phyloP scores from a whole-genome alignment of 2,329 filamentous ascomycete species.

The Conoideocrella luteorostrata region DNA sequence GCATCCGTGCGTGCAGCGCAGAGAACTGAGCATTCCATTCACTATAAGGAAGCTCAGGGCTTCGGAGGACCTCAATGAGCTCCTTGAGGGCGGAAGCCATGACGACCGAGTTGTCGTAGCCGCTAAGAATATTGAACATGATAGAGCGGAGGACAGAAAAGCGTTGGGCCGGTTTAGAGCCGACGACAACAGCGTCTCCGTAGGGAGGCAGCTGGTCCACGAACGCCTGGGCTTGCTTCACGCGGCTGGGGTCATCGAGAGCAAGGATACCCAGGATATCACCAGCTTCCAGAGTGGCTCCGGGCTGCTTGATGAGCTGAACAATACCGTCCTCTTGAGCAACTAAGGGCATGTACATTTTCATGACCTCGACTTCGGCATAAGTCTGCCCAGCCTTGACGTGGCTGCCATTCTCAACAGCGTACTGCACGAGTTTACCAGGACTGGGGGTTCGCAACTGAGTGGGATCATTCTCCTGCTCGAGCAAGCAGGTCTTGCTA shows the following conservation, averaged over 20 bases:
- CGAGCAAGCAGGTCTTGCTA: conserved; percentile 93
- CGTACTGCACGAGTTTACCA: conserved; percentile 97
- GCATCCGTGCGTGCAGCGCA: conserved; percentile 95
- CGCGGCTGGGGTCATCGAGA: conserved; percentile 88
- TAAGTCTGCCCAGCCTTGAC: conserved; percentile 88
- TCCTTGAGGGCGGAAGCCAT: conserved; percentile 84
- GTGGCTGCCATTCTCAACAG: conserved; percentile 90
- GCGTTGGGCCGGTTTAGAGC: conserved; percentile 84
- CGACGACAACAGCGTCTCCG: conserved; percentile 79
- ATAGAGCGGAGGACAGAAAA: conserved; percentile 73
- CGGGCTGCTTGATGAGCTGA: conserved; percentile 97
- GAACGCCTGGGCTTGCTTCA: conserved; percentile 95
- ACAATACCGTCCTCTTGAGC: conserved; percentile 93
- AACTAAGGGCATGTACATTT: conserved; percentile 99
- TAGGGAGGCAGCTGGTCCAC: conserved; percentile 82
- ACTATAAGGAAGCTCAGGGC: conserved; percentile 87
- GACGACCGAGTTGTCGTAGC: conserved; percentile 96
- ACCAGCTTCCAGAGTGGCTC: conserved; percentile 93
- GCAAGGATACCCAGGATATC: conserved; percentile 97
- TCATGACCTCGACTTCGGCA: conserved; percentile 99
- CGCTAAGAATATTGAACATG: conserved; percentile 79
- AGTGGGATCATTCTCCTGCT: conserved; percentile 98
- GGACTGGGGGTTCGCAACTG: conserved; percentile 92
- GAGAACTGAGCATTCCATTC: conserved; percentile 96
- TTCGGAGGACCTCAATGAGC: conserved; percentile 81